Conservation (phyloP, 73 alveolate species). For the Tetrahymena elliotti region DNA sequence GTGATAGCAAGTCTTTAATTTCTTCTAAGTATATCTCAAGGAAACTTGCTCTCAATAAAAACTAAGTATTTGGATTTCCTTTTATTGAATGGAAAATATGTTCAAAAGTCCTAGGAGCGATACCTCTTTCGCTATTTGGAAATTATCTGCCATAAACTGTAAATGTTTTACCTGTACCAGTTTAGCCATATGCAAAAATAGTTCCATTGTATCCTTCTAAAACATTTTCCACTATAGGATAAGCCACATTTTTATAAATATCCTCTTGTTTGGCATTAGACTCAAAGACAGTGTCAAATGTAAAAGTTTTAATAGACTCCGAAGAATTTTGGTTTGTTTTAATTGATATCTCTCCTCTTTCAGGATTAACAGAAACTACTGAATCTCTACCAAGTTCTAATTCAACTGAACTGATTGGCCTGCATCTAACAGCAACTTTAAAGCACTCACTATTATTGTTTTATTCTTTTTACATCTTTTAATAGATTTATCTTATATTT, state of each 20-base stretch:
- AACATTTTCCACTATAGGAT: constrained; percentile 78
- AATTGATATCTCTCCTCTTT: constrained; percentile 68
- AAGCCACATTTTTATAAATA: constrained; percentile 74
- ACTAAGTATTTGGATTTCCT: constrained; percentile 59
- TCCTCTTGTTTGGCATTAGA: constrained; percentile 60
- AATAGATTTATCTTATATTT: too few relatives aligned
- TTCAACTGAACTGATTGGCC: constrained; percentile 83
- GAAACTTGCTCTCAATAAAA: constrained; percentile 83
- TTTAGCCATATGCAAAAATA: constrained; percentile 88
- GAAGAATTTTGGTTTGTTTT: constrained; percentile 51
- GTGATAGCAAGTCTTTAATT: constrained; percentile 79
- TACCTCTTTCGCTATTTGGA: constrained; percentile 67
- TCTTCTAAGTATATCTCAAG: constrained; percentile 96
- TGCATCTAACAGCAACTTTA: constrained; percentile 84
- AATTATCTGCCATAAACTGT: constrained; percentile 75
- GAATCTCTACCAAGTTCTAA: constrained; percentile 52
- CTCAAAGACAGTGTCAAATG: constrained; percentile 82
- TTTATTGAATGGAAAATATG: constrained; percentile 72
- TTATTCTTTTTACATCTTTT: too few relatives aligned
- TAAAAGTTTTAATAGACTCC: constrained; percentile 67
- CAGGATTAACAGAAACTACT: constrained; percentile 68
- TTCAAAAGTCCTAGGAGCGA: constrained; percentile 84
- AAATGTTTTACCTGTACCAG: constrained; percentile 89
- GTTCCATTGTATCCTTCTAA: constrained; percentile 84
- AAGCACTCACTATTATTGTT: constrained; percentile 73